Evolutionary conservation across 2,329 filamentous ascomycete genomes (phyloP), one percentile per base, ranked within the genome.

Genomic region (Pezicula carpinea): DNA sequence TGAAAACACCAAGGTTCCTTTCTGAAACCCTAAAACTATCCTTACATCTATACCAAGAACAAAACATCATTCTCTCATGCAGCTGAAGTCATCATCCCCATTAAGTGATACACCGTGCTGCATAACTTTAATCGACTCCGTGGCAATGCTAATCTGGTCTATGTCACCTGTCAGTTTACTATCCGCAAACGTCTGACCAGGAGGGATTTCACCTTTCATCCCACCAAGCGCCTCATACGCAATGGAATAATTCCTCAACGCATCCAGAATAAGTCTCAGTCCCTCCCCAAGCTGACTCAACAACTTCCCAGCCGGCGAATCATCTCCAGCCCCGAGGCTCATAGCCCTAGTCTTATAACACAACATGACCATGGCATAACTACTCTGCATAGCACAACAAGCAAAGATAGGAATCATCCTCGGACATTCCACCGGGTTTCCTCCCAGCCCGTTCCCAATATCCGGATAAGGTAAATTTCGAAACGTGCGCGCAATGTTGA

Each of bases 401-500:
- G 63, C 61, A 45, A 64, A 65, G 2, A 60, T 52, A 2, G 64
- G 64, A 39, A 66, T 58, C 38, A 59, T 63, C 10, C 64, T 50
- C 1, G 63, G 63, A 7, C 41, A 15, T 15, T 46, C 38, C 8
- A 29, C 10, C 13, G 10, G 8, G 10, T 11, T 29, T 4, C 3
- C 13, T 3, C 5, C 13, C 5, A 29, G 5, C 4, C 13, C 26
- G 26, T 29, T 29, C 13, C 26, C 13, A 6, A 29, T 29, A 21
- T 51, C 47, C 18, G 74, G 73, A 45, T 70, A 74, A 1, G 74
- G 72, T 29, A 77, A 56, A 10, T 63, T 60, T 51, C 71, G 65
- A 43, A 76, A 76, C 11, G 68, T 67, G 43, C 64, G 57, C 2
- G 73, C 69, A 46, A 77, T 76, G 50, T 66, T 71, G 36, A 76